These are phyloP conservation scores for Myriosclerotinia scirpicola DNA, from an alignment of 2,329 filamentous ascomycete genomes.

Conservation along the genomic window DNA sequence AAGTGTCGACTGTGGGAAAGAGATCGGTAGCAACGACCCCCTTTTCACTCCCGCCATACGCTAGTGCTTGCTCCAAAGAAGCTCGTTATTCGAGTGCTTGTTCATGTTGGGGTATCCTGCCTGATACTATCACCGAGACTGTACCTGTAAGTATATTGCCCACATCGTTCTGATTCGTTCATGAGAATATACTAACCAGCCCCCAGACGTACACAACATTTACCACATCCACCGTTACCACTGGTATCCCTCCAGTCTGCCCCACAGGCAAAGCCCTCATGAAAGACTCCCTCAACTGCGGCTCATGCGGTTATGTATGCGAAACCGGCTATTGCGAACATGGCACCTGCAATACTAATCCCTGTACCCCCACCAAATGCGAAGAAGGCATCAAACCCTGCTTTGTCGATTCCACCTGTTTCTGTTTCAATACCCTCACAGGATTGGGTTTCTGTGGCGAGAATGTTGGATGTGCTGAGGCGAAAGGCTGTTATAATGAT, in stretches of 20 bases:
- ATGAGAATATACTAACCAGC: background rate
- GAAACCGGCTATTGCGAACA: slow-evolving; percentile 21
- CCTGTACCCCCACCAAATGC: slow-evolving; percentile 12
- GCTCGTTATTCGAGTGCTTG: slow-evolving; percentile 23
- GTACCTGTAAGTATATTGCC: background rate
- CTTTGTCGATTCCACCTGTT: slow-evolving; percentile 8
- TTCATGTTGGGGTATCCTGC: slow-evolving; percentile 23
- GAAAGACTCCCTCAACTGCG: slow-evolving; percentile 19
- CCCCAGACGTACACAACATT: slow-evolving; percentile 15
- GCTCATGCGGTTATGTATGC: slow-evolving; percentile 19
- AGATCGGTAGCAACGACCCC: background rate
- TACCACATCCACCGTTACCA: slow-evolving; percentile 17
- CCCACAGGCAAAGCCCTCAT: slow-evolving; percentile 17
- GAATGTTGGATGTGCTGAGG: slow-evolving; percentile 3
- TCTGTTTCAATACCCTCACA: slow-evolving; percentile 15
- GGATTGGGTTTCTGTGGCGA: slow-evolving; percentile 18
- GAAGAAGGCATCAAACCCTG: slow-evolving; percentile 20
- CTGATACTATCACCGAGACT: slow-evolving; percentile 2
- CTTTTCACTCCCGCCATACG: slow-evolving; percentile 23
- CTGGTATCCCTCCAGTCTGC: background rate
- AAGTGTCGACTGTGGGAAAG: slow-evolving; percentile 18
- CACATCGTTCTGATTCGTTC: background rate
- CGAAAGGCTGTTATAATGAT: slow-evolving; percentile 15
- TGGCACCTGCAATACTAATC: slow-evolving; percentile 14
- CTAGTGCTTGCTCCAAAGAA: slow-evolving; percentile 16